phyloP scores from a whole-genome alignment of 495 filamentous ascomycete genomes.

The Chaetomium tenue region DNA sequence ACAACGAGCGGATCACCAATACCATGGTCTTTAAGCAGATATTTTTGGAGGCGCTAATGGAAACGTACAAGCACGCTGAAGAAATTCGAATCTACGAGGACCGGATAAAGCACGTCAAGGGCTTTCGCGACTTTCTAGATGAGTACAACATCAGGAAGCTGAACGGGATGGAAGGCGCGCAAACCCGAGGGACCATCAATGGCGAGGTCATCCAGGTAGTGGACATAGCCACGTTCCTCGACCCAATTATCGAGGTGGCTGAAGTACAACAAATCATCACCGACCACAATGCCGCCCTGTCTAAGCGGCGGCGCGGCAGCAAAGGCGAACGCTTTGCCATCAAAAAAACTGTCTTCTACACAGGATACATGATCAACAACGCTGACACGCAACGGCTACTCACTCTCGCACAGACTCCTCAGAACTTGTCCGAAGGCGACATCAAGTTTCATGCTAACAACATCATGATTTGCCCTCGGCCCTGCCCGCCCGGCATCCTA shows the following conservation, averaged over 20 bases:
- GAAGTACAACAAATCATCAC: constrained; percentile 90
- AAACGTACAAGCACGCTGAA: constrained; percentile 77
- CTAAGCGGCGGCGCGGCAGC: constrained; percentile 29
- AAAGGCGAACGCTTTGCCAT: constrained; percentile 58
- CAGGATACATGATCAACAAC: constrained; percentile 81
- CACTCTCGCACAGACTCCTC: constrained; percentile 61
- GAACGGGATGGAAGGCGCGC: constrained; percentile 33
- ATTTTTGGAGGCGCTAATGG: constrained; percentile 73
- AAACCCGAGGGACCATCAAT: constrained; percentile 58
- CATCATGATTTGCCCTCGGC: constrained; percentile 80
- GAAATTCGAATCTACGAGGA: constrained; percentile 74
- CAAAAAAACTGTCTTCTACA: constrained; percentile 86
- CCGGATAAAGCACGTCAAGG: constrained; percentile 61
- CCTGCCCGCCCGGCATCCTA: constrained; percentile 63
- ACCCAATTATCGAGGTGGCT: constrained; percentile 77
- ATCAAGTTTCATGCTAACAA: constrained; percentile 83
- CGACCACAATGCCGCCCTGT: constrained; percentile 64
- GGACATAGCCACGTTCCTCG: constrained; percentile 70
- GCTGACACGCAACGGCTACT: constrained; percentile 68
- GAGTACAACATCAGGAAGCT: constrained; percentile 60
- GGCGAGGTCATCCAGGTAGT: constrained; percentile 86
- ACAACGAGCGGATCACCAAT: constrained; percentile 66
- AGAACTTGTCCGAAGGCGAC: constrained; percentile 57
- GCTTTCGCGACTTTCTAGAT: constrained; percentile 78
- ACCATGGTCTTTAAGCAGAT: constrained; percentile 88